These are phyloP conservation scores for Malus hybrid DNA, from an alignment of 331 rosid genomes.

Conservation along the genomic window DNA sequence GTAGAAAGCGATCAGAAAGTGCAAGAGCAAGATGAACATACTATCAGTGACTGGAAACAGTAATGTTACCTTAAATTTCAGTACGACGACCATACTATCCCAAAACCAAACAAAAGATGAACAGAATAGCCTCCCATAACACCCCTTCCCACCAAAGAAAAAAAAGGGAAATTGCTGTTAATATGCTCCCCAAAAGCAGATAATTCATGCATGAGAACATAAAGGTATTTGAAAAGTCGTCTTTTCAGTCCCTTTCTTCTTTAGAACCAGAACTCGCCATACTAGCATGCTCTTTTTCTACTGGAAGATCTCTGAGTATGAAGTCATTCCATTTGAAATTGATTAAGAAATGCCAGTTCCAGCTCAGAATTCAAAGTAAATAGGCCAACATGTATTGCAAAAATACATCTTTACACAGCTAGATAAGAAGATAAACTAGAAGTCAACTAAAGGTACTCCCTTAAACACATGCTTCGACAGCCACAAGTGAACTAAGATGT, in stretches of 20 bases:
- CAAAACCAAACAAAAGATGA: not conserved
- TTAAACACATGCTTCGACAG: no score
- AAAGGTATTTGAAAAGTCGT: not conserved
- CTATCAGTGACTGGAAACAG: not conserved
- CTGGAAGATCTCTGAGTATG: no score
- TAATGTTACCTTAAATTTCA: not conserved
- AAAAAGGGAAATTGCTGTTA: not conserved
- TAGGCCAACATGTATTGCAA: no score
- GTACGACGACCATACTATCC: not conserved
- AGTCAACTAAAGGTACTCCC: no score
- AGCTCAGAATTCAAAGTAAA: constrained; percentile 69
- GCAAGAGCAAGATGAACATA: constrained; percentile 67
- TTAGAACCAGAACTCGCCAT: not conserved
- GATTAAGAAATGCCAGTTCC: no score
- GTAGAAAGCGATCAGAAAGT: constrained; percentile 92
- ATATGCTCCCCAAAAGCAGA: not conserved
- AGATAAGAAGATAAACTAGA: no score
- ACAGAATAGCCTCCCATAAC: not conserved
- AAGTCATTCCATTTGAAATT: constrained; percentile 15
- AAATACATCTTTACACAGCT: no score
- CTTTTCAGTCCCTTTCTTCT: not conserved
- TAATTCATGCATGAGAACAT: not conserved
- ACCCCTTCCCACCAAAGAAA: not conserved
- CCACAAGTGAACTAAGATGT: no score
- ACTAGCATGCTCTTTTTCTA: not conserved